Conservation (phyloP, 306 rosid genomes). For the Mucuna pruriens region DNA sequence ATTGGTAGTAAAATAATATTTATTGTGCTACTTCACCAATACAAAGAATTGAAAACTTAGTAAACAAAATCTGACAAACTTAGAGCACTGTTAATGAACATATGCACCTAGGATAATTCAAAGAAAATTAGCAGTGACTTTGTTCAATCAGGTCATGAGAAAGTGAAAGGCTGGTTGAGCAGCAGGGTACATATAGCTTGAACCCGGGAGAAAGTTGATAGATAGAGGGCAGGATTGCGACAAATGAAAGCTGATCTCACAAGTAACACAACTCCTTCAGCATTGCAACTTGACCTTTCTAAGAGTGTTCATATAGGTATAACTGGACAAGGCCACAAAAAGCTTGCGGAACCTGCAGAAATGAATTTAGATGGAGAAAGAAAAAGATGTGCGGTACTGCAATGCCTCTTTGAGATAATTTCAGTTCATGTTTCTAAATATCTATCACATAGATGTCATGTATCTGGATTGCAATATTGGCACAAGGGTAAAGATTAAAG, state of each 20-base stretch:
- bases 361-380: not conserved
- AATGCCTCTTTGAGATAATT: not conserved
- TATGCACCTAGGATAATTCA: conserved; percentile 4
- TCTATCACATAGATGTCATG: conserved; percentile 10
- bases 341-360: conserved; percentile 87
- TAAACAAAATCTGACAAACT: conserved; percentile 19
- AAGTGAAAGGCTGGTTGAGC: conserved; percentile 5
- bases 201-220: conserved; percentile 28
- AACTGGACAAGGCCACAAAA: conserved; percentile 84
- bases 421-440: not conserved
- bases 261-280: conserved; percentile 14
- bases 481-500: conserved; percentile 1
- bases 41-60: not conserved
- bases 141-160: not conserved
- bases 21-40: conserved; percentile 18
- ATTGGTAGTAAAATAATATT: not conserved
- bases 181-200: conserved; percentile 3
- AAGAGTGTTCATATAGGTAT: conserved; percentile 79
- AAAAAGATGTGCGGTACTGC: not conserved
- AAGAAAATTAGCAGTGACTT: conserved; percentile 20
- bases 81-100: conserved; percentile 15
- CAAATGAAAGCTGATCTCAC: conserved; percentile 21
- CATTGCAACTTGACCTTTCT: conserved; percentile 44
- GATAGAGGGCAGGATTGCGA: conserved; percentile 27
- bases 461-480: conserved; percentile 3